Conservation (phyloP, 345 rosid species). For the Arabidopsis arenosa region DNA sequence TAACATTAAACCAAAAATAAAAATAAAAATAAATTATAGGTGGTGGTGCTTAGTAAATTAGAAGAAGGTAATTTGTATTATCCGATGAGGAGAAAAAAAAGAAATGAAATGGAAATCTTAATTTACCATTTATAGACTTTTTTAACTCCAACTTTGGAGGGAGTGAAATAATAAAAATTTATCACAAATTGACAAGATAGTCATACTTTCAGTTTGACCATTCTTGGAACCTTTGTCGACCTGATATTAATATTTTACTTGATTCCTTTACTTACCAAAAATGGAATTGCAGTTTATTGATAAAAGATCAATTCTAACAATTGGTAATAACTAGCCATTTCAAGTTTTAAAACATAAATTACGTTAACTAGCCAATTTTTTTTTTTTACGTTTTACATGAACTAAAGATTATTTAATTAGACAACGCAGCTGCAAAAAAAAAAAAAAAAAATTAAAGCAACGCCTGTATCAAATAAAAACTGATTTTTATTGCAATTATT, state of each 20-base stretch:
- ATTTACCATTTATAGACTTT: constrained; percentile 27
- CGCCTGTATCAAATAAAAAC: too few species aligned
- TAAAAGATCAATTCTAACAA: neutral
- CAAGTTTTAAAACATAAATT: too few species aligned
- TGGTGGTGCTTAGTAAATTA: constrained; percentile 4
- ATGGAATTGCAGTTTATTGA: neutral
- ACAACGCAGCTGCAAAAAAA: too few species aligned
- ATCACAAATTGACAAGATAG: constrained; percentile 5
- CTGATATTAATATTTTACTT: neutral
- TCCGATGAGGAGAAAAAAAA: neutral
- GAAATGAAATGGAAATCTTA: constrained; percentile 8
- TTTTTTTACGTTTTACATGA: too few species aligned
- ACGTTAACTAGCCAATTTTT: too few species aligned
- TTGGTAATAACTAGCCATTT: too few species aligned
- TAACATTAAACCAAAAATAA: too few species aligned
- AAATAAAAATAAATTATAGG: too few species aligned
- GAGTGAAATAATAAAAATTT: neutral
- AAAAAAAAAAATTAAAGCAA: too few species aligned
- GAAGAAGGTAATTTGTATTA: constrained; percentile 19
- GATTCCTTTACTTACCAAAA: neutral
- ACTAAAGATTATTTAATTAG: too few species aligned
- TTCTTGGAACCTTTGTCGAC: neutral
- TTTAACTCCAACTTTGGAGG: constrained; percentile 12
- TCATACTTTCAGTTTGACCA: constrained; percentile 18
- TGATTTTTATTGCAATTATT: too few species aligned